These are phyloP conservation scores for Coccomyxa sp. DNA, from an alignment of 139 green algal genomes.

Conservation along the genomic window DNA sequence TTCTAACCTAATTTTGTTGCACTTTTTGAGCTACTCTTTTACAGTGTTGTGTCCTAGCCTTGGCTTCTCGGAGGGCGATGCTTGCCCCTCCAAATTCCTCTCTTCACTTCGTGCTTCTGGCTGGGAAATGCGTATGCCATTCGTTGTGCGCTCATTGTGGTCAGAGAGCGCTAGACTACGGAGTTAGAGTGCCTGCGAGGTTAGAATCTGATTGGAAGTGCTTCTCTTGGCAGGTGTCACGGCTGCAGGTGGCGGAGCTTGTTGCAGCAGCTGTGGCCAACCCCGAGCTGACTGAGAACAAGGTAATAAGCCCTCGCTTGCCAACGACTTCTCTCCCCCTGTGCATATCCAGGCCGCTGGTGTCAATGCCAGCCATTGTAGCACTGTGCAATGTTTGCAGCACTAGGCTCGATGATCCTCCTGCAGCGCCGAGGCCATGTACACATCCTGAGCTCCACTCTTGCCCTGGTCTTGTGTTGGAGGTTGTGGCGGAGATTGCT, in stretches of 20 bases:
- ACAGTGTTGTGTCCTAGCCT: not conserved
- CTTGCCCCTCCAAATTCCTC: not conserved
- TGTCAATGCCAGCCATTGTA: no score
- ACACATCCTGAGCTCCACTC: no score
- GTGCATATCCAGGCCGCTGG: no score
- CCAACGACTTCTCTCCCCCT: no score
- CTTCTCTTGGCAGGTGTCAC: constrained; percentile 39
- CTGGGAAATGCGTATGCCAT: not conserved
- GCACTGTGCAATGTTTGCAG: no score
- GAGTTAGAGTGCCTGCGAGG: not conserved
- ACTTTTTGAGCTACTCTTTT: not conserved
- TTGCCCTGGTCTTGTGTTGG: no score
- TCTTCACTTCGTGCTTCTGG: not conserved
- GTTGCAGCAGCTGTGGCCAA: constrained; percentile 51
- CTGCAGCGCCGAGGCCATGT: no score
- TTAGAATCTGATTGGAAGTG: not conserved
- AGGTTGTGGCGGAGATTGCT: no score
- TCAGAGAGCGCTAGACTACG: no score
- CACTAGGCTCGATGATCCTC: no score
- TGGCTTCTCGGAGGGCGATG: not conserved
- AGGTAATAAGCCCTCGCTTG: constrained; percentile 27
- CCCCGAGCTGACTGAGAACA: constrained; percentile 68
- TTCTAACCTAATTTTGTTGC: not conserved
- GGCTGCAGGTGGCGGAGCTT: constrained; percentile 86
- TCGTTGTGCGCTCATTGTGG: no score